phyloP scores from a whole-genome alignment of 1,284 basidiomycete species.

The Ceratobasidium sp. region DNA sequence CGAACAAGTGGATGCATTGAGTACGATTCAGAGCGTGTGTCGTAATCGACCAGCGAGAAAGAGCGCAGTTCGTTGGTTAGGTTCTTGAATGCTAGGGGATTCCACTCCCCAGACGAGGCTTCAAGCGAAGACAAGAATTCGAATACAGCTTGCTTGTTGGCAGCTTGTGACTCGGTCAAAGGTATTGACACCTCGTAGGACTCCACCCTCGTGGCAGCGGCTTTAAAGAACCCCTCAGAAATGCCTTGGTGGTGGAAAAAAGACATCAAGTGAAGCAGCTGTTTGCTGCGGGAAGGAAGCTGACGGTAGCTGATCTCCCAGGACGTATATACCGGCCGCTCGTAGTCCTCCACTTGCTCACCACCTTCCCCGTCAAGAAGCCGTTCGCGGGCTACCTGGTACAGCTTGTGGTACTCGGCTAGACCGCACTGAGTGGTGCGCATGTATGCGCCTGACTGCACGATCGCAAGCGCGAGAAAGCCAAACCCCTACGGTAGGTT shows the following conservation, averaged over 20 bases:
- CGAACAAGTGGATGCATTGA: conserved; percentile 13
- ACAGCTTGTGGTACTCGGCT: not conserved
- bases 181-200: not conserved
- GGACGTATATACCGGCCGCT: not conserved
- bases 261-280: conserved; percentile 13
- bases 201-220: not conserved
- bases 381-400: not conserved
- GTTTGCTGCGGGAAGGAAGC: not conserved
- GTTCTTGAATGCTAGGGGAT: not conserved
- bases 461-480: not conserved
- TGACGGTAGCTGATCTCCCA: conserved; percentile 2
- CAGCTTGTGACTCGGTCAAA: not conserved
- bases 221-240: conserved; percentile 9
- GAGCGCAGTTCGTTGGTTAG: not conserved
- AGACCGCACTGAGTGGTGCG: not conserved
- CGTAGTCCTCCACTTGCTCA: not conserved
- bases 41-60: conserved; percentile 8
- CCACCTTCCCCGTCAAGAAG: not conserved
- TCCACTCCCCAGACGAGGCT: not conserved
- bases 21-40: not conserved
- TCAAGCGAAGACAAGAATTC: not conserved
- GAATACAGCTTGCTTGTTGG: not conserved
- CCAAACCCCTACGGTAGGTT: conserved; percentile 10
- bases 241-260: conserved; percentile 33
- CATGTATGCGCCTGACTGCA: conserved; percentile 31